phyloP scores from a whole-genome alignment of 2,329 filamentous ascomycete species.

The Colletotrichum sp. region DNA sequence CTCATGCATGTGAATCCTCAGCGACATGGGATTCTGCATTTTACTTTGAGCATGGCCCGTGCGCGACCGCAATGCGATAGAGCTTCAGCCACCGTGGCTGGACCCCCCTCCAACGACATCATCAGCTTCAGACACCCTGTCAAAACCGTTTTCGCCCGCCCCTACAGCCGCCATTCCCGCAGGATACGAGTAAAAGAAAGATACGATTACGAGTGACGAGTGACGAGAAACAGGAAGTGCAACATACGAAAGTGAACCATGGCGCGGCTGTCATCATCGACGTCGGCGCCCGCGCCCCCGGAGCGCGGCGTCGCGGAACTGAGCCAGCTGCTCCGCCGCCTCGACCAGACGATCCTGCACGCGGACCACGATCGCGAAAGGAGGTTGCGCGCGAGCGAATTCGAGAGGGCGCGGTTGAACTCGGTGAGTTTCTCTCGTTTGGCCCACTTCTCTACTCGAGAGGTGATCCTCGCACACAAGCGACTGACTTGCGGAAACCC shows the following conservation, averaged over 20 bases:
- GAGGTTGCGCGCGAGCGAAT: constrained; percentile 64
- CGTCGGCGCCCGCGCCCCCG: constrained; percentile 19
- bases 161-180: not conserved
- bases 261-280: constrained; percentile 15
- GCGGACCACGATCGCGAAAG: constrained; percentile 64
- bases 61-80: not conserved
- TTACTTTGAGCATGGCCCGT: not conserved
- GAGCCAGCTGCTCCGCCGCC: constrained; percentile 66
- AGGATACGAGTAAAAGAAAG: not conserved
- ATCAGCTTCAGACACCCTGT: constrained; percentile 15
- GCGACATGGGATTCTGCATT: not conserved
- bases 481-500: too few species aligned
- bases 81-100: constrained; percentile 27
- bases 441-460: too few species aligned
- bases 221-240: not conserved
- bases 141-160: not conserved
- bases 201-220: not conserved
- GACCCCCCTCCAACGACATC: constrained; percentile 16
- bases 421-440: constrained; percentile 22
- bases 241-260: not conserved
- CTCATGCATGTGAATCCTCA: not conserved
- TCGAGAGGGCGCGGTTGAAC: constrained; percentile 59
- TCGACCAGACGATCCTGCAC: constrained; percentile 70
- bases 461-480: too few species aligned
- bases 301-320: constrained; percentile 54